Percentiles rank a stretch among this genome's conserved stretches.
These are phyloP conservation scores for Talaromyces sp. DNA, from an alignment of 2,329 filamentous ascomycete genomes.

Conservation along the genomic window DNA sequence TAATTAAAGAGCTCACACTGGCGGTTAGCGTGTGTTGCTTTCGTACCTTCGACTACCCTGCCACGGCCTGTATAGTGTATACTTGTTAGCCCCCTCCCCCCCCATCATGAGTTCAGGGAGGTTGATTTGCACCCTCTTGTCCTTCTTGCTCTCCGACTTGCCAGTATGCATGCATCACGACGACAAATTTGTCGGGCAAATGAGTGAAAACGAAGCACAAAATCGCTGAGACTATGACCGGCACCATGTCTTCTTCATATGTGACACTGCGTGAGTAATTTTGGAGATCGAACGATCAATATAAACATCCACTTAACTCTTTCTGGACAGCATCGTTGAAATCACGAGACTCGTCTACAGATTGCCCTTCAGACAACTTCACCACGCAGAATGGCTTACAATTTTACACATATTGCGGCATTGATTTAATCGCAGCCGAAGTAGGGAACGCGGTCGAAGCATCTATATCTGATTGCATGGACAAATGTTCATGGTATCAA, in stretches of 20 bases:
- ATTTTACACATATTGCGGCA: conserved; percentile 7
- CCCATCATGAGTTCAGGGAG: not conserved
- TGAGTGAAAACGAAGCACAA: not conserved
- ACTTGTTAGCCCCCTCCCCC: not conserved
- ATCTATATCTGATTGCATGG: conserved; percentile 8
- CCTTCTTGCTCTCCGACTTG: not conserved
- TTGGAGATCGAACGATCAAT: not conserved
- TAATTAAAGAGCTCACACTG: not conserved
- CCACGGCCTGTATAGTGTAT: not conserved
- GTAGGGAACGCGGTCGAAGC: not conserved
- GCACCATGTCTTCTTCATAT: not conserved
- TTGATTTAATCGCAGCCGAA: not conserved
- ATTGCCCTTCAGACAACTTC: not conserved
- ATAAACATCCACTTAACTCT: not conserved
- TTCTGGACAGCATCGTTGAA: not conserved
- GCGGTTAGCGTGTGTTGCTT: not conserved
- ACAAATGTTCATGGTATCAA: conserved; percentile 4
- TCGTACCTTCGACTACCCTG: not conserved
- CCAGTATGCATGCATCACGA: not conserved
- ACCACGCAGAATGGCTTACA: conserved; percentile 7
- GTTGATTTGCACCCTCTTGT: not conserved
- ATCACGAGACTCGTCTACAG: not conserved
- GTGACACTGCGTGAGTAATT: not conserved
- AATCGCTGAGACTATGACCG: not conserved
- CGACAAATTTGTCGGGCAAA: too few species aligned